Base-by-base conservation (phyloP, 2,329 filamentous ascomycete genomes). In the Rhinocladiella mackenziei region DNA sequence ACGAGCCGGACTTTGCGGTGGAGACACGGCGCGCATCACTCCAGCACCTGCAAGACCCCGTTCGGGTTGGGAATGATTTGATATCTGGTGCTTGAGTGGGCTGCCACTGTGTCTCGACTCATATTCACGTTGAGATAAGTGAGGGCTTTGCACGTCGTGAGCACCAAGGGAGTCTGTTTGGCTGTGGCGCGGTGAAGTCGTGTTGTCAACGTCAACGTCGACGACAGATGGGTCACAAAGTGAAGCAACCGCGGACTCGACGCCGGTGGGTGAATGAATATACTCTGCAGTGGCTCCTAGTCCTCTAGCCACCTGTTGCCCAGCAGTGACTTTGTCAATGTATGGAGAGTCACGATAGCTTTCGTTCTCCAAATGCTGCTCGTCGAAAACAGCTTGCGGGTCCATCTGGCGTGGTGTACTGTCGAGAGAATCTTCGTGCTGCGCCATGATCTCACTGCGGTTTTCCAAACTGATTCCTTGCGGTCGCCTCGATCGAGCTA, bases 171-270 rank as follows among this genome's bases (percentile, higher is more conserved):
- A 53, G 22, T 43, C 50, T 20, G 37, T 45, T 14, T 55, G 51
- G 40, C 47, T 50, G 14, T 26, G n/a, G 9, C 31, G 45, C 10
- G 50, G 43, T 9, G 53, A 53, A 22, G 43, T 29, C n/a, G 39
- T 33, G 11, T 44, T 36, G 18, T 43, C 43, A 60, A 67, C 32
- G 18, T 43, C 43, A 60, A 67, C 70, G 2, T 80, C 89, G 40
- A 95, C 62, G 9, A 83, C 77, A 2, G 88, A 94, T 0, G 88
- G 91, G 13, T 89, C 87, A 56, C 92, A 84, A 5, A 97, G 71
- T 11, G 89, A 96, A 5, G 91, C 91, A 8, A 97, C 89, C 7
- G 85, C 86, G 10, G 89, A 96, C 64, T 96, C 89, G 0, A 94
- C 81, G 2, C 78, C 87, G 23, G 81, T 61, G 2, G 78, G 80